These are phyloP conservation scores for Cladosporium velox DNA, from an alignment of 2,329 filamentous ascomycete species.

Conservation along the genomic window DNA sequence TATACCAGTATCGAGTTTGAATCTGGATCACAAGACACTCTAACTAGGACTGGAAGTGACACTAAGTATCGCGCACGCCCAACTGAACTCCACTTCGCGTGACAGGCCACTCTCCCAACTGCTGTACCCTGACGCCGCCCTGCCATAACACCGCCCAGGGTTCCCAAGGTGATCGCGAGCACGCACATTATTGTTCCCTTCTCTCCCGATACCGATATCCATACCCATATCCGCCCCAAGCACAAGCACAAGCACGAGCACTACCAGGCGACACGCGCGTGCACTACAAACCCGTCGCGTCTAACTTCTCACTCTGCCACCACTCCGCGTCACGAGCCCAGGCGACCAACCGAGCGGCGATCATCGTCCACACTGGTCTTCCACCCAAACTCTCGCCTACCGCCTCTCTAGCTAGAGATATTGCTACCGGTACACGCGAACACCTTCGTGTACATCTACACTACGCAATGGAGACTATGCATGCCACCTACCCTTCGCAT, in stretches of 20 bases:
- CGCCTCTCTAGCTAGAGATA: background rate
- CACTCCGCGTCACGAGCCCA: conserved; percentile 11
- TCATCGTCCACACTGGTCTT: conserved; percentile 8
- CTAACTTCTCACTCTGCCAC: background rate
- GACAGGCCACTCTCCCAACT: conserved; percentile 1
- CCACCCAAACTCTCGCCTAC: conserved; percentile 17
- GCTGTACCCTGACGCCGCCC: conserved; percentile 1
- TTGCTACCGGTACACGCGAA: background rate
- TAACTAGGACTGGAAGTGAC: background rate
- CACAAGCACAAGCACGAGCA: background rate
- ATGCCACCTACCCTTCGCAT: conserved; percentile 24
- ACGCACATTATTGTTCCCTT: background rate
- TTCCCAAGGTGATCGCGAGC: background rate
- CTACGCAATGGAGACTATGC: conserved; percentile 24
- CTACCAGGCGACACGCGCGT: background rate
- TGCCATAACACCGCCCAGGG: background rate
- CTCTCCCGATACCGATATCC: background rate
- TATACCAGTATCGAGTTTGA: no score
- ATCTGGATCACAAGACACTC: no score
- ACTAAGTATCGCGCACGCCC: background rate
- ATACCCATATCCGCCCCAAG: no score
- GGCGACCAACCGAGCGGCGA: conserved; percentile 8
- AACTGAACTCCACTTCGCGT: conserved; percentile 1
- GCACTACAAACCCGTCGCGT: conserved; percentile 9
- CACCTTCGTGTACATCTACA: background rate